Evolutionary conservation across 805 yeast genomes (phyloP), one percentile per base, ranked within the genome.

Genomic region (Debaryomyces castellii): DNA sequence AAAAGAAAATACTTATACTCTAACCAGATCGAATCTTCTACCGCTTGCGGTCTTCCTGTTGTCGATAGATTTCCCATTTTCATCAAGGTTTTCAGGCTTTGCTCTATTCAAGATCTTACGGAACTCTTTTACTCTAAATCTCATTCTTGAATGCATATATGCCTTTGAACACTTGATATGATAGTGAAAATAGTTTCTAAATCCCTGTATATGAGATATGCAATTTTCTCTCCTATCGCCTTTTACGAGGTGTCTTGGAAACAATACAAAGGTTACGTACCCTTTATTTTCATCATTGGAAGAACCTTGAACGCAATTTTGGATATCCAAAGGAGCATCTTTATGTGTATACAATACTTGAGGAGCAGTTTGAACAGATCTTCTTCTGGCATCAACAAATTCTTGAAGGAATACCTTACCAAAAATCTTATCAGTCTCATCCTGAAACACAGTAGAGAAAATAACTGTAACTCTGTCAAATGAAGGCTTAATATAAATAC

Each of bases 141-240:
- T 83, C 99, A 94, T 94, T 76, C 99, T 85, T 42, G 96, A 89
- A 69, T 94, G 99, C 85, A 94, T 83, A 71, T 88, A 94, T 28
- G 99, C 98, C 76, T 94, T 94, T 50, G 97, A 90, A 67, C 97
- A 92, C 72, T 94, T 94, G 74, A 94, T 94, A 64, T 94, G 99
- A 69, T 92, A 94, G 67, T 94, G 99, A 85, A 94, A 94, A 71
- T 92, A 94, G 62, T 91, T 95, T 69, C 99, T 80, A 73, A 94
- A 94, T 47, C 89, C 75, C 61, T 89, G 90, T 60, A 94, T 87
- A 66, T 91, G 97, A 30, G 95, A 84, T 51, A 94, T 88, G 50
- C 96, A 86, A 62, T 83, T 87, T 65, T 94, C 94, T 59, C 89
- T 78, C 51, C 87, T 83, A 50, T 80, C 83, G 5, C 76, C 76